Percentiles rank a stretch among this genome's conserved stretches.
Evolutionary conservation across 1,284 basidiomycete species (phyloP).

Genomic region (Mrakiaceae sp.): DNA sequence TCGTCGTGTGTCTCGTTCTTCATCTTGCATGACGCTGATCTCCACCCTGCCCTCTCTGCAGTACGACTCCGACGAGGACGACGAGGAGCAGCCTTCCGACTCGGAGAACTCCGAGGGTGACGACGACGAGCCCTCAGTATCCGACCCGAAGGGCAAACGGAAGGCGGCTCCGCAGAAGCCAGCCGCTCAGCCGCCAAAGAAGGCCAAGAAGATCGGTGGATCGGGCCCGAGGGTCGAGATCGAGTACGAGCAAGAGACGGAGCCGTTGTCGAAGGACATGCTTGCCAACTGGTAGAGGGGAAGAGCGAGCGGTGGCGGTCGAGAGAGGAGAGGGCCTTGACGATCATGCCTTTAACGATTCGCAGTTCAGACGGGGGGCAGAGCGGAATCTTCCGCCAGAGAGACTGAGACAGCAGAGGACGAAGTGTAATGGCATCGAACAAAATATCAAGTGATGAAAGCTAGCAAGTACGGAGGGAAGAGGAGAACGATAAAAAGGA

Average conservation of each 20-base stretch:
- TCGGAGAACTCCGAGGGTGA: constrained; percentile 29
- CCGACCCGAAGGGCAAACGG: constrained; percentile 50
- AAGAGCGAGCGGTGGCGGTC: too few relatives aligned
- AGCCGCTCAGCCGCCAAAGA: constrained; percentile 47
- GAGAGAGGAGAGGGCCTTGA: too few relatives aligned
- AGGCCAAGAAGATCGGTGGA: constrained; percentile 38
- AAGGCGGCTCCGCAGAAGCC: constrained; percentile 46
- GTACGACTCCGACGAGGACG: constrained; percentile 22
- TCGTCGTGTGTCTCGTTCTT: background rate
- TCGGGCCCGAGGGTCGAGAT: constrained; percentile 71
- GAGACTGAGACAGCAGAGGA: too few relatives aligned
- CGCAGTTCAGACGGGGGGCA: too few relatives aligned
- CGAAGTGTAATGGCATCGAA: too few relatives aligned
- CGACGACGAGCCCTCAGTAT: constrained; percentile 33
- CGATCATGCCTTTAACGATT: too few relatives aligned
- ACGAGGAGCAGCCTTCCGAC: constrained; percentile 20
- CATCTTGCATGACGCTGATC: background rate
- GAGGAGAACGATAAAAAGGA: too few relatives aligned
- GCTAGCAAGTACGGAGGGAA: too few relatives aligned
- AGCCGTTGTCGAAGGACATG: constrained; percentile 45
- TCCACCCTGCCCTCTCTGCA: constrained; percentile 21
- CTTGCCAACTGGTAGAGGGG: constrained; percentile 35
- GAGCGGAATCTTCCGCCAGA: too few relatives aligned
- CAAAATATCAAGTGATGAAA: too few relatives aligned
- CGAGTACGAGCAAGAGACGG: constrained; percentile 88